Base-by-base conservation (phyloP, 495 filamentous ascomycete genomes). In the Aspergillus coremiiformis region DNA sequence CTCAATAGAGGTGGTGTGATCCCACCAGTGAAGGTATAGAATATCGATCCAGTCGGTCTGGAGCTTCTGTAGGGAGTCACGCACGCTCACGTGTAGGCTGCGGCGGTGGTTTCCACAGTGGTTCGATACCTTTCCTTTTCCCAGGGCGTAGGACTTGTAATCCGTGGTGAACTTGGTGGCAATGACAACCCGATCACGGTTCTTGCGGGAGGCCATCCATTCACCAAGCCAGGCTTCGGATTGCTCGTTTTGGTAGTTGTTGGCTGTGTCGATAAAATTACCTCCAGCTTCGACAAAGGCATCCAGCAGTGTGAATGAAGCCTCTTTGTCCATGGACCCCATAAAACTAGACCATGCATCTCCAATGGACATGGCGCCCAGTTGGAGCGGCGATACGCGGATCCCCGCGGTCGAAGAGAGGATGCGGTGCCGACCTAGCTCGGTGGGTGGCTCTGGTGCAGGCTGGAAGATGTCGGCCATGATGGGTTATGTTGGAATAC, bases 141-240 rank as follows among this genome's bases (percentile, higher is more conserved):
- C 72, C 23, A 62, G 30, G 0, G 51, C 57, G 39, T 69, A 55
- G 26, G 30, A 46, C 24, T 57, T 56, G 58, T 66, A 74, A 29
- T 65, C 64, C 3, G 68, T 69, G 1, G 78, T 79, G 63, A 72
- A 83, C 57, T 90, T 93, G 44, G 87, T 91, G 0, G 87, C 86
- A 39, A 92, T 71, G 29, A 92, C 84, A 39, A 89, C 71, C 51
- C 82, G 71, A 61, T 86, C 83, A 0, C 84, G 72, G 55, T 76
- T 78, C 15, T 69, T 60, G 17, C 79, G 73, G 6, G 60, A 37
- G 22, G 68, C 48, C 73, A 81, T 77, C 78, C 78, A 81, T 48
- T 81, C 78, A 21, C 78, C 78, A 10, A 81, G 52, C 76, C 76
- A 79, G 8, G 45, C 49, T 58, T 81, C 78, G 22, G 64, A 72